These are phyloP conservation scores for Knufia petricola DNA, from an alignment of 2,329 filamentous ascomycete species.

Conservation along the genomic window DNA sequence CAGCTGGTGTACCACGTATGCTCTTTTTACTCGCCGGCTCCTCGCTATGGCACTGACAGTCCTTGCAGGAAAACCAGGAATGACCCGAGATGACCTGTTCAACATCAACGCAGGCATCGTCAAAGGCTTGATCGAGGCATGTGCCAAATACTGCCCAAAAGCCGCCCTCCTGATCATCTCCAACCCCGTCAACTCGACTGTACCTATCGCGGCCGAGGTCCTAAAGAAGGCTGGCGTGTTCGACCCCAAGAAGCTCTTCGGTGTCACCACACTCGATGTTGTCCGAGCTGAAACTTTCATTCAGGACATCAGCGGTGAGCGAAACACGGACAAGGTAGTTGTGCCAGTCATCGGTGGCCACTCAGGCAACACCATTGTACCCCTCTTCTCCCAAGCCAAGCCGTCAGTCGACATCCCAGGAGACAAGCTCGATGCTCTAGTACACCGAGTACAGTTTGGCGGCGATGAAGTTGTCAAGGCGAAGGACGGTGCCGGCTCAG, in stretches of 20 bases:
- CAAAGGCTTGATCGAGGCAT: slow-evolving; percentile 79
- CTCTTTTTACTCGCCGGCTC: slow-evolving; percentile 18
- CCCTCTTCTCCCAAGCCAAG: slow-evolving; percentile 85
- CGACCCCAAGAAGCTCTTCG: slow-evolving; percentile 90
- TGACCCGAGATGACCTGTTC: slow-evolving; percentile 99
- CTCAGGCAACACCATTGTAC: slow-evolving; percentile 96
- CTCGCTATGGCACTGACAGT: slow-evolving; percentile 20
- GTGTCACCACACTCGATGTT: slow-evolving; percentile 96
- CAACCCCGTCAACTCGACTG: slow-evolving; percentile 98
- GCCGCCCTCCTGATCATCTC: slow-evolving; percentile 95
- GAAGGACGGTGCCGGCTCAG: slow-evolving; percentile 94
- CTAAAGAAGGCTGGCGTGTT: slow-evolving; percentile 90
- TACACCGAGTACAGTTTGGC: slow-evolving; percentile 96
- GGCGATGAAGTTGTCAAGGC: slow-evolving; percentile 98
- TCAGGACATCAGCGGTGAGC: slow-evolving; percentile 70
- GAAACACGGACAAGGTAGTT: slow-evolving; percentile 69
- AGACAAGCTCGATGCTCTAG: slow-evolving; percentile 73
- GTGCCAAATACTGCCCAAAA: slow-evolving; percentile 81
- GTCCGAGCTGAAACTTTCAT: slow-evolving; percentile 97
- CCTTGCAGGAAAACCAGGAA: slow-evolving; percentile 81
- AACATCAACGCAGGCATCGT: slow-evolving; percentile 99
- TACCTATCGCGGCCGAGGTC: slow-evolving; percentile 93
- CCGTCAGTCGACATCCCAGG: slow-evolving; percentile 70
- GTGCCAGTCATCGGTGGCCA: slow-evolving; percentile 94
- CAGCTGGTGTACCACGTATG: slow-evolving; percentile 93